A percentile compares a stretch with the other conserved stretches of the same genome.
Evolutionary conservation across 352 stramenopile genomes (phyloP).

Genomic region (Thalassiosira mediterranea): DNA sequence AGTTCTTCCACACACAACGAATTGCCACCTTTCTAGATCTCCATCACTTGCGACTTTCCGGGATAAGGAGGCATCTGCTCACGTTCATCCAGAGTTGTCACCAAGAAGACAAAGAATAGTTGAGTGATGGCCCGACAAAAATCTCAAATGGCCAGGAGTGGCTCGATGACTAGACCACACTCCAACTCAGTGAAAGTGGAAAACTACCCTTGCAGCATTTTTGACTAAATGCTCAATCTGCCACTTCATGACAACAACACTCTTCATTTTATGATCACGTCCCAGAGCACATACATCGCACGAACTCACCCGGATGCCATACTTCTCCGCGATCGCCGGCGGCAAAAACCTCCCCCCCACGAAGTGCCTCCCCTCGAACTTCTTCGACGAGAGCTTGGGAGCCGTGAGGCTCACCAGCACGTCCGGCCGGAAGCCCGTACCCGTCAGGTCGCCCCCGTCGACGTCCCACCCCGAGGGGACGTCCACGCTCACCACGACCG

Average conservation of each 20-base stretch:
- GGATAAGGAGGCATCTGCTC: conserved; percentile 50
- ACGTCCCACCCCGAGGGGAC: conserved; percentile 98
- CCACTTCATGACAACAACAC: too few relatives aligned
- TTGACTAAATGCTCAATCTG: too few relatives aligned
- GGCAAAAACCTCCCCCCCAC: conserved; percentile 95
- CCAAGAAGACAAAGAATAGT: conserved; percentile 7
- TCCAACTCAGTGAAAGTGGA: too few relatives aligned
- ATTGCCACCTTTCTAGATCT: too few relatives aligned
- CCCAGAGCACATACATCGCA: not conserved
- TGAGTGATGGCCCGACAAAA: too few relatives aligned
- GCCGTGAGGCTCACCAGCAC: conserved; percentile 97
- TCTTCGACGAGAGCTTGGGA: conserved; percentile 92
- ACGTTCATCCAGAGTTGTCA: too few relatives aligned
- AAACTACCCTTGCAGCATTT: too few relatives aligned
- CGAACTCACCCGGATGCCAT: conserved; percentile 68
- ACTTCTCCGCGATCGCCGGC: conserved; percentile 83
- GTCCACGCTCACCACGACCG: conserved; percentile 95
- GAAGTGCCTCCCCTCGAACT: conserved; percentile 93
- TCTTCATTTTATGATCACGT: not conserved
- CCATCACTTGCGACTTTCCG: conserved; percentile 49
- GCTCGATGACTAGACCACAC: too few relatives aligned
- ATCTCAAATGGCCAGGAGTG: too few relatives aligned
- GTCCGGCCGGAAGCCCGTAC: conserved; percentile 86
- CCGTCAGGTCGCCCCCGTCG: conserved; percentile 84
- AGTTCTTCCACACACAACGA: too few relatives aligned